Evolutionary conservation across 176 grass and related monocot genomes (phyloP).

Genomic region (Paspalum vaginatum): DNA sequence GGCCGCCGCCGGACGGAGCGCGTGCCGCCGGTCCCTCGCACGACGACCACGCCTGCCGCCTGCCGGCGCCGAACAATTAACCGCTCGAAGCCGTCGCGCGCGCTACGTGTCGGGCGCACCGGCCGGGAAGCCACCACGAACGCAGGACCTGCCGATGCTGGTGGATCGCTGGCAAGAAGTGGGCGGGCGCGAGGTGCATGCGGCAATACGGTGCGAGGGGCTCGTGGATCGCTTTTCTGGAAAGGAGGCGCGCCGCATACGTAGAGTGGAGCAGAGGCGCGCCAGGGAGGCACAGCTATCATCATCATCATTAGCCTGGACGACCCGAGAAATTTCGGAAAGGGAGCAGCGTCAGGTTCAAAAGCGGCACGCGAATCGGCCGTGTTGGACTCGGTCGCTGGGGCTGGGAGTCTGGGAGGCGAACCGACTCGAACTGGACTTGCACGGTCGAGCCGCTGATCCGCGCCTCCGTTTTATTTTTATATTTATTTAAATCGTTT

Average conservation of each 20-base stretch:
- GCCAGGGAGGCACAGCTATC: no score
- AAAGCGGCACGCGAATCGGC: constrained; percentile 30
- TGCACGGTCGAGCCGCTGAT: no score
- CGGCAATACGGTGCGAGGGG: background rate
- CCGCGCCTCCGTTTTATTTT: no score
- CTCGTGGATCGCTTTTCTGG: background rate
- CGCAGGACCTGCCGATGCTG: background rate
- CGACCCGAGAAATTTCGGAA: constrained; percentile 24
- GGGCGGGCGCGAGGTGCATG: constrained; percentile 11
- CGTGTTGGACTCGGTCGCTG: constrained; percentile 56
- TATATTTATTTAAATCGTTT: no score
- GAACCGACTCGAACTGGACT: background rate
- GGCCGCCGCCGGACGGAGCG: constrained; percentile 1
- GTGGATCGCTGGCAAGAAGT: no score
- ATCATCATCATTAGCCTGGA: constrained; percentile 42
- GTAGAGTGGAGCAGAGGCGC: background rate
- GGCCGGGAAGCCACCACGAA: background rate
- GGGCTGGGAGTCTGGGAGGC: background rate
- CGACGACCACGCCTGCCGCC: constrained; percentile 16
- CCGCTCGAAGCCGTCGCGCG: constrained; percentile 10
- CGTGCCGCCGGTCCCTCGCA: constrained; percentile 33
- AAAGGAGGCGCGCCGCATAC: background rate
- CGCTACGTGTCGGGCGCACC: constrained; percentile 22
- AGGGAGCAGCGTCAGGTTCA: background rate
- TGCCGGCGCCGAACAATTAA: constrained; percentile 31